Conservation (phyloP, 129 eudicot species). For the Dittrichia graveolens region DNA sequence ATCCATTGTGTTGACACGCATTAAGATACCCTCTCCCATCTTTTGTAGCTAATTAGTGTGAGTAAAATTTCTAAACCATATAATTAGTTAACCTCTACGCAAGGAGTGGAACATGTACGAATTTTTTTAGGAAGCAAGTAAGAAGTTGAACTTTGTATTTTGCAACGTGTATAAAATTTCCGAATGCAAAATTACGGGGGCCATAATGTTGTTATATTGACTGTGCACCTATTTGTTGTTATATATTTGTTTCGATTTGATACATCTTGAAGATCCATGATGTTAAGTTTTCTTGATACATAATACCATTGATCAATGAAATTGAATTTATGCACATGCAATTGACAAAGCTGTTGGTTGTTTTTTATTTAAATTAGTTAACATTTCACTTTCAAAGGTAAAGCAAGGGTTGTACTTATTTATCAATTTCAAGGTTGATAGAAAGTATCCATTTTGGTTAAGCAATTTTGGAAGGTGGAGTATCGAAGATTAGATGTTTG, state of each 20-base stretch:
- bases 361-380: background rate
- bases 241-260: constrained; percentile 12
- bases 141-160: no score
- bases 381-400: background rate
- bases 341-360: background rate
- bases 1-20: no score
- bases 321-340: background rate
- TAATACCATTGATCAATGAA: background rate
- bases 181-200: no score
- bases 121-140: no score
- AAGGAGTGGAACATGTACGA: no score
- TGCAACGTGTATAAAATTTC: no score
- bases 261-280: background rate
- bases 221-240: no score
- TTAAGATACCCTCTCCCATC: no score
- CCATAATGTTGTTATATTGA: no score
- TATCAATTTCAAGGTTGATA: background rate
- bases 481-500: constrained; percentile 2
- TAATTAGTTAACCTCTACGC: no score
- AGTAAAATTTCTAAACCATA: no score
- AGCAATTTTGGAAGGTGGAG: background rate
- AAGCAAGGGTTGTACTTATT: background rate
- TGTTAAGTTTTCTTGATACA: background rate
- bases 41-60: no score
- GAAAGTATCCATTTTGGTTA: background rate